Evolutionary conservation across 306 rosid genomes (phyloP), one percentile per base, ranked within the genome.

Genomic region (Acacia crassicarpa): DNA sequence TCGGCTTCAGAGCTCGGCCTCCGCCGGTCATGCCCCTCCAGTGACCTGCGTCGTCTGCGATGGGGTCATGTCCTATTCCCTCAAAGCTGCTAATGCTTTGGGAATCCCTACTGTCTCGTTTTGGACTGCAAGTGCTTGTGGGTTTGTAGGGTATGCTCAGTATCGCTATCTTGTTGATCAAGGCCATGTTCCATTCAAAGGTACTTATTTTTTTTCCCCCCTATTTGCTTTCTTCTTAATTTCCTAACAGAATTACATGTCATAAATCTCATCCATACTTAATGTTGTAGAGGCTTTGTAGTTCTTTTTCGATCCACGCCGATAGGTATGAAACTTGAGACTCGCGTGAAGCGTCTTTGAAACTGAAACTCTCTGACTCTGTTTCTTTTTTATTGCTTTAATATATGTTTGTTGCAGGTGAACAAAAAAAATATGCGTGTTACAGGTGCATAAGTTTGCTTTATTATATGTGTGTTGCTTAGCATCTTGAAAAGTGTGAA

Each of bases 101-200:
- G 83, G 80, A 0, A 20, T 83, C 1, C 80, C 83, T 1, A 56
- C 49, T 9, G 80, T 69, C 2, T 14, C 46, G 15, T 32, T 73
- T 33, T 83, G 86, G 86, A 66, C 86, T 0, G 67, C 86, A 2
- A 83, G 86, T 30, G 83, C 83, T 2, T 73, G 72, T 9, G 66
- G 83, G 6, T 53, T 56, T 23, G 48, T 83, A 4, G 75, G 86
- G 2, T 73, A 78, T 32, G 19, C 30, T 11, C 86, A 78, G n/a
- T 78, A 63, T 56, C 70, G 5, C 2, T 51, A 40, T 25, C 43
- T 83, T 1, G 54, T 79, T 5, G 46, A 83, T 0, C 14, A 27
- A 2, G 86, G 83, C 59, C 8, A 74, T 2, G 17, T 67, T 13
- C 86, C 86, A 1, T 40, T 83, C 12, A 78, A 83, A 78, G 86